These are phyloP conservation scores for Phialocephala sp. DNA, from an alignment of 2,329 filamentous ascomycete genomes.

Conservation along the genomic window DNA sequence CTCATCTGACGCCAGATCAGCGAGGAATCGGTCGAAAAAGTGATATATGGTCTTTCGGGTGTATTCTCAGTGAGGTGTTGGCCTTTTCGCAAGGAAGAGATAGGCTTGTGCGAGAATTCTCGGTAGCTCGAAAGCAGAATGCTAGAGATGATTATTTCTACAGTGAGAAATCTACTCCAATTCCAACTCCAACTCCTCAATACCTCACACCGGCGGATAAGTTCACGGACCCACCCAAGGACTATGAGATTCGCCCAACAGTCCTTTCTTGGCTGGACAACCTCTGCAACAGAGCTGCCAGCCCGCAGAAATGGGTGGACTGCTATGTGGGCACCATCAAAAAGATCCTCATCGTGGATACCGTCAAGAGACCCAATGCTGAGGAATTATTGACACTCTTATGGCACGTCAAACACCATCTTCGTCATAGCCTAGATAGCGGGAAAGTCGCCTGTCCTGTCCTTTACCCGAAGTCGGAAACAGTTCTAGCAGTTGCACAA, in stretches of 20 bases:
- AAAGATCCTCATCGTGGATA: neutral
- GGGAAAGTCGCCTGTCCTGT: neutral
- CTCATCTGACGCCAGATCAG: neutral
- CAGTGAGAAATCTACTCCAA: no score
- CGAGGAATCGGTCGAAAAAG: neutral
- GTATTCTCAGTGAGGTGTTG: neutral
- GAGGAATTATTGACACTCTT: neutral
- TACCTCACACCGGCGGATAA: neutral
- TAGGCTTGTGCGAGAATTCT: neutral
- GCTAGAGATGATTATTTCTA: neutral
- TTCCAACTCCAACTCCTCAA: no score
- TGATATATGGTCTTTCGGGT: slow-evolving; percentile 1
- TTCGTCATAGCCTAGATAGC: neutral
- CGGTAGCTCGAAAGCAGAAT: neutral
- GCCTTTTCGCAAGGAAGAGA: neutral
- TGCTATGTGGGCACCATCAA: slow-evolving; percentile 1
- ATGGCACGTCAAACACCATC: neutral
- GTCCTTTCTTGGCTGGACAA: neutral
- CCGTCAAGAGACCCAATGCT: neutral
- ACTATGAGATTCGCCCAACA: neutral
- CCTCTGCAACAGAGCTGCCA: neutral
- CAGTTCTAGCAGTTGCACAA: no score
- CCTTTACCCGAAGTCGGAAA: neutral
- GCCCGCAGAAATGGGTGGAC: neutral
- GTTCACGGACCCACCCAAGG: neutral